Conservation (phyloP, 805 yeast species). For the Wilhelminamyces savonicus region DNA sequence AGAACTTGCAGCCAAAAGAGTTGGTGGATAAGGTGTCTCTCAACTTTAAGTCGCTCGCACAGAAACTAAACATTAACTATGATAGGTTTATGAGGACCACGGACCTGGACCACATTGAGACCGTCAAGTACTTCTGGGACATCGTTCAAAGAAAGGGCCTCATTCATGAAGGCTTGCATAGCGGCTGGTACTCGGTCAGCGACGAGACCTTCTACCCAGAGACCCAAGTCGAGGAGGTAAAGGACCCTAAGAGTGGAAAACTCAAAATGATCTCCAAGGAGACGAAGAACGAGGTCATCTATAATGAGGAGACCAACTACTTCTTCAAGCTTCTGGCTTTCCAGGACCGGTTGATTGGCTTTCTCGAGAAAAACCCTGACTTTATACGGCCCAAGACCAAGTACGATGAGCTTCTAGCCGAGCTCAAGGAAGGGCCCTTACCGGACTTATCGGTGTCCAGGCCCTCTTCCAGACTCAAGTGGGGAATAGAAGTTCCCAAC, state of each 20-base stretch:
- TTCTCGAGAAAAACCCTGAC: slow-evolving; percentile 41
- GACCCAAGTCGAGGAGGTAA: slow-evolving; percentile 49
- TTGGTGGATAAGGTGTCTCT: slow-evolving; percentile 68
- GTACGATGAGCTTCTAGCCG: slow-evolving; percentile 48
- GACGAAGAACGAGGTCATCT: slow-evolving; percentile 68
- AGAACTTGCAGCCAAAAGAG: slow-evolving; percentile 43
- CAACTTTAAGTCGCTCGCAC: slow-evolving; percentile 61
- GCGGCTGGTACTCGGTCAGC: slow-evolving; percentile 92
- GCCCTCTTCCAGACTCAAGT: slow-evolving; percentile 66
- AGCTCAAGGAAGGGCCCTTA: slow-evolving; percentile 43
- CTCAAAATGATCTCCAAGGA: slow-evolving; percentile 49
- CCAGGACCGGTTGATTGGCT: slow-evolving; percentile 45
- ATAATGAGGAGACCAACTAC: slow-evolving; percentile 78
- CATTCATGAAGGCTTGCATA: slow-evolving; percentile 77
- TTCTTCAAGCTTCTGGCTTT: slow-evolving; percentile 72
- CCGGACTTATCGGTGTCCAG: slow-evolving; percentile 82
- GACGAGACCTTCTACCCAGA: slow-evolving; percentile 95
- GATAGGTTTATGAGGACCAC: slow-evolving; percentile 89
- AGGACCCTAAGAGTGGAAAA: slow-evolving; percentile 18
- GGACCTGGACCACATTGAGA: slow-evolving; percentile 64
- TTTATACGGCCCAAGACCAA: slow-evolving; percentile 66
- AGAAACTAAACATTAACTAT: slow-evolving; percentile 47
- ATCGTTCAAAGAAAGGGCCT: slow-evolving; percentile 50
- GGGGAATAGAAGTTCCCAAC: slow-evolving; percentile 90
- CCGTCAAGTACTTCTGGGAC: slow-evolving; percentile 70